Conservation (phyloP, 208 protist species). For the Trypanosoma melophagium region DNA sequence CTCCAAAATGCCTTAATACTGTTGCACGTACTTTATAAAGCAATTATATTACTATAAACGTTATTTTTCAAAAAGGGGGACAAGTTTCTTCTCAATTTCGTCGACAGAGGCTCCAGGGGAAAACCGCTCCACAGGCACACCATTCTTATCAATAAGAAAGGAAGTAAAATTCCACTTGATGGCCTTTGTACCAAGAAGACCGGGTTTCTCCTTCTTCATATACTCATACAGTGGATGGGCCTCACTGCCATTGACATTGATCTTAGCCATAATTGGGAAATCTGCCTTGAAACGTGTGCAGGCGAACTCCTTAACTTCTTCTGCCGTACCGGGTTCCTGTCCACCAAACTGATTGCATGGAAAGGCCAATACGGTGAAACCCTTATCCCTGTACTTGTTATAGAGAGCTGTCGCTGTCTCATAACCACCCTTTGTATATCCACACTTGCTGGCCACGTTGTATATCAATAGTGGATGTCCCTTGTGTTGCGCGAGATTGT, state of each 20-base stretch:
- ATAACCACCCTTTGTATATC: constrained; percentile 85
- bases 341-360: constrained; percentile 91
- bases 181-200: constrained; percentile 34
- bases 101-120: constrained; percentile 41
- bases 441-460: constrained; percentile 92
- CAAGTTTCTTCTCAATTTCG: constrained; percentile 61
- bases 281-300: constrained; percentile 60
- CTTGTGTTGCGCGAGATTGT: constrained; percentile 84
- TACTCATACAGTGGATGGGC: constrained; percentile 80
- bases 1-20: too few species aligned
- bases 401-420: constrained; percentile 76
- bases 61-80: constrained; percentile 37
- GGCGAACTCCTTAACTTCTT: constrained; percentile 76
- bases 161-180: constrained; percentile 96
- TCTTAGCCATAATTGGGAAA: constrained; percentile 91
- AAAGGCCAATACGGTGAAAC: constrained; percentile 91
- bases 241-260: constrained; percentile 87
- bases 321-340: constrained; percentile 81
- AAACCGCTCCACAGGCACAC: constrained; percentile 68
- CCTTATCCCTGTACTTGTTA: constrained; percentile 81
- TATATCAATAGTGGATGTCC: constrained; percentile 89
- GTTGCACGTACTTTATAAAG: too few species aligned
- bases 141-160: constrained; percentile 83
- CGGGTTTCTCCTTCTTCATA: too few species aligned
- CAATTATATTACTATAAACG: too few species aligned